phyloP scores from a whole-genome alignment of 192 early-diverging fungal species.

The Dissophora globulifera region DNA sequence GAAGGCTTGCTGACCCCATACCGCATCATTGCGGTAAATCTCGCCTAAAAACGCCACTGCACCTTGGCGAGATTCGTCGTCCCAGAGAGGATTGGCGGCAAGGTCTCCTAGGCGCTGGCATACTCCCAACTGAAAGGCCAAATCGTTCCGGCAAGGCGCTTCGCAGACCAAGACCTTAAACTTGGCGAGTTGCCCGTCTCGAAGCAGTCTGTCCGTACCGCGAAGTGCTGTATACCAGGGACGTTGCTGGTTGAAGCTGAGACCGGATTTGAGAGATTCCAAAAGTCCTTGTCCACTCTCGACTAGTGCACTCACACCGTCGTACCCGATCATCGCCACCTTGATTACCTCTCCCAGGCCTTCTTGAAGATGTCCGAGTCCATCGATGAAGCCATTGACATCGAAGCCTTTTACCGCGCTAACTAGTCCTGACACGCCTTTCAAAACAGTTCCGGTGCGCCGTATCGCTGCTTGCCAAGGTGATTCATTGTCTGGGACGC shows the following conservation, averaged over 20 bases:
- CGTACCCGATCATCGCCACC: background rate
- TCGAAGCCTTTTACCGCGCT: conserved; percentile 10
- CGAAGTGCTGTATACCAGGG: conserved; percentile 25
- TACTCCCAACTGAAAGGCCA: conserved; percentile 17
- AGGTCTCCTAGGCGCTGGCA: background rate
- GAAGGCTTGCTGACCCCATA: background rate
- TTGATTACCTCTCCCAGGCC: background rate
- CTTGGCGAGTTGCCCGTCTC: conserved; percentile 5
- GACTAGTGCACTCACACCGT: background rate
- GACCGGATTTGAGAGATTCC: background rate
- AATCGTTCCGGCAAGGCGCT: conserved; percentile 6
- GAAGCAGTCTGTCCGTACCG: background rate
- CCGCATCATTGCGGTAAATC: background rate
- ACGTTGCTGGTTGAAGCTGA: conserved; percentile 1
- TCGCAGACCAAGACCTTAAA: background rate
- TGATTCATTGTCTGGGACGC: conserved; percentile 13
- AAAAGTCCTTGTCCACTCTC: conserved; percentile 10
- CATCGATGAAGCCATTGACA: background rate
- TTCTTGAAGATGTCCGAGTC: background rate
- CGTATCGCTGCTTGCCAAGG: conserved; percentile 5
- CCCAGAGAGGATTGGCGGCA: background rate
- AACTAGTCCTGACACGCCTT: background rate
- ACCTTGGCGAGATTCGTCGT: background rate
- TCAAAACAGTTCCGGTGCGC: background rate
- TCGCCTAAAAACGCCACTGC: background rate